Conservation (phyloP, 2,329 filamentous ascomycete genomes). For the Hymenoscyphus scutula region DNA sequence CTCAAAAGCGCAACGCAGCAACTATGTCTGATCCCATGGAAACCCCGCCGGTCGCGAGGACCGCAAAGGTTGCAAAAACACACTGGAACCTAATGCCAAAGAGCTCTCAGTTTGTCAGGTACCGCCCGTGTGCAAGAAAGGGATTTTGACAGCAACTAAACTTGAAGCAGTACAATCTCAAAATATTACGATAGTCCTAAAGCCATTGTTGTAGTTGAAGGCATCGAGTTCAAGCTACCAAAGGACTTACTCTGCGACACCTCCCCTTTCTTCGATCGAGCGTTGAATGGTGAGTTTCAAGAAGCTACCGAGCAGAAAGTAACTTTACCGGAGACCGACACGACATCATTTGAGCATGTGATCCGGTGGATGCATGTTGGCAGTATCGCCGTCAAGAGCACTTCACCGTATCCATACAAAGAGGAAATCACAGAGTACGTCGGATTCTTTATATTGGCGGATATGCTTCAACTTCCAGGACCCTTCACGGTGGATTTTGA, state of each 20-base stretch:
- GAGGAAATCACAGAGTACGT: conserved; percentile 14
- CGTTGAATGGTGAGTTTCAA: conserved; percentile 20
- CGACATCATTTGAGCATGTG: conserved; percentile 15
- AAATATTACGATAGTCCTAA: conserved; percentile 9
- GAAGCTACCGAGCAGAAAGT: conserved; percentile 14
- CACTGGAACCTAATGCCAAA: too few species aligned
- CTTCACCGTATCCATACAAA: neutral
- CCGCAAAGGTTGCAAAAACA: too few species aligned
- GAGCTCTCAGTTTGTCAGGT: too few species aligned
- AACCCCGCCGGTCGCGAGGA: too few species aligned
- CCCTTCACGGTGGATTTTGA: conserved; percentile 14
- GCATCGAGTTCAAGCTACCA: conserved; percentile 7
- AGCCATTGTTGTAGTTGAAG: conserved; percentile 14
- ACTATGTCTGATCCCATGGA: too few species aligned
- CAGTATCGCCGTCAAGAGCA: conserved; percentile 8
- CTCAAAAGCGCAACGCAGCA: too few species aligned
- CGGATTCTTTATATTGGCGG: conserved; percentile 17
- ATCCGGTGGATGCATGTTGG: conserved; percentile 20
- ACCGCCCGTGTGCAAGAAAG: too few species aligned
- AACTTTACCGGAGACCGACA: conserved; percentile 9
- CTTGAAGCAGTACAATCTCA: neutral
- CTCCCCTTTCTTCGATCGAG: conserved; percentile 20
- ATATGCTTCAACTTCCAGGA: conserved; percentile 15
- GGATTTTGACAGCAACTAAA: neutral
- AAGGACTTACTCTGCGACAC: conserved; percentile 19